Evolutionary conservation across 108 stramenopile genomes (phyloP).

Genomic region (Pseudonitzschia pungens): DNA sequence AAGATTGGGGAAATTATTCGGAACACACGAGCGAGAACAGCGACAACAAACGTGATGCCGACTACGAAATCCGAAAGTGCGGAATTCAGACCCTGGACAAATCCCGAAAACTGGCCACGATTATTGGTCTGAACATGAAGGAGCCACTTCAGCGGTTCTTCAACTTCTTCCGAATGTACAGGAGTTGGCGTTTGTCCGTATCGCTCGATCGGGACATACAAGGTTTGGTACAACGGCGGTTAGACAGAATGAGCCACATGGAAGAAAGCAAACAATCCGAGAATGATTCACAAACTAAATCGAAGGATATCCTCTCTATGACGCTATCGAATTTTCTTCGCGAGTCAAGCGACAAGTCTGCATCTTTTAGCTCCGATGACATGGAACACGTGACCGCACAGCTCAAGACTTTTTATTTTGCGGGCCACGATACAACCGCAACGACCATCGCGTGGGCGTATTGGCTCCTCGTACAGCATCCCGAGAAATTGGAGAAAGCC

Average conservation of each 20-base stretch:
- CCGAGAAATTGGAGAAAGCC: background rate
- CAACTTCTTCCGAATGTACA: background rate
- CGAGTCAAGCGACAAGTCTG: background rate
- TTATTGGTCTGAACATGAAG: background rate
- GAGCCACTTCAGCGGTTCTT: background rate
- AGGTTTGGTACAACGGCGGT: background rate
- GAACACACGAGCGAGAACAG: background rate
- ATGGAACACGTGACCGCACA: constrained; percentile 14
- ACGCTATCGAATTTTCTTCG: background rate
- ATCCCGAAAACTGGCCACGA: background rate
- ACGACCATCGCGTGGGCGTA: constrained; percentile 47
- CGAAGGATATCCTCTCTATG: background rate
- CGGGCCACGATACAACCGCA: constrained; percentile 53
- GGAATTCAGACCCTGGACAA: background rate
- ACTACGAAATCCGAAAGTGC: background rate
- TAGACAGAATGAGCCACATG: background rate
- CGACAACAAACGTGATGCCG: background rate
- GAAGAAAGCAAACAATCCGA: background rate
- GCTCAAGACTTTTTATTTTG: constrained; percentile 57
- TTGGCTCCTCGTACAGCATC: background rate
- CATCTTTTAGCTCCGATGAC: background rate
- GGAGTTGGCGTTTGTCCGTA: background rate
- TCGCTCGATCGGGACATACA: background rate
- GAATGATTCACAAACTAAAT: background rate
- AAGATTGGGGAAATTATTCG: constrained; percentile 12